Evolutionary conservation across 768 basidiomycete genomes (phyloP), one percentile per base, ranked within the genome.

Genomic region (Pisolithus albus): DNA sequence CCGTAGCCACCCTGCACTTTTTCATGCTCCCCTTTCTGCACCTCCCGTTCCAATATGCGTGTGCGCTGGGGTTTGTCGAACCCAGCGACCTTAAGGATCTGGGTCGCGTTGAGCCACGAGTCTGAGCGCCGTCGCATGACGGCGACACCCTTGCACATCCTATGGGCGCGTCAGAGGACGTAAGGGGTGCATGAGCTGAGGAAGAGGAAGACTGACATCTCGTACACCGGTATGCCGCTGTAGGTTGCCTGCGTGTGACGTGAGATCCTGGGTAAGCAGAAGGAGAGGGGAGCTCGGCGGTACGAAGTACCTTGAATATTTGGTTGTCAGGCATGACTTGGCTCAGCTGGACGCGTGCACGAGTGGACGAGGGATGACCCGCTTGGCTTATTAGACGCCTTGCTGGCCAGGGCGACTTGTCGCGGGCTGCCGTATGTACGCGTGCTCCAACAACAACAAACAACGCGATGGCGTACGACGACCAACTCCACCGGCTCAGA

Each of bases 1-100:
- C 96, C 96, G 68, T 98, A 99, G 2, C 96, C 96, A 21, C 96
- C 96, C 68, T 99, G 96, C 0, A 99, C 94, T 67, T 99, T 99
- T 71, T 98, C 95, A 68, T 99, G 96, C 60, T 92, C 90, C 24
- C 94, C 96, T 66, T 98, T 98, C 67, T 99, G 96, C 7, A 99
- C 86, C 71, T 99, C 96, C 58, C 96, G 82, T 70, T 99, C 96
- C 41, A 99, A 79, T 15, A 99, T 94, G 50, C 96, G 84, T 53
- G 96, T 99, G 46, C 96, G 78, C 66, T 98, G 96, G 1, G 96
- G 96, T 67, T 99, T 99, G 73, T 99, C 96, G 61, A 98, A 98
- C 9, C 95, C 96, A 26, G 94, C 96, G 59, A 99, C 95, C 69
- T 99, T 99, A 63, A 99, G 82, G 57, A 99, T 96, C 67, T 95